Conservation (phyloP, 148 eudicot species). For the Vaccinium macrocarpon region DNA sequence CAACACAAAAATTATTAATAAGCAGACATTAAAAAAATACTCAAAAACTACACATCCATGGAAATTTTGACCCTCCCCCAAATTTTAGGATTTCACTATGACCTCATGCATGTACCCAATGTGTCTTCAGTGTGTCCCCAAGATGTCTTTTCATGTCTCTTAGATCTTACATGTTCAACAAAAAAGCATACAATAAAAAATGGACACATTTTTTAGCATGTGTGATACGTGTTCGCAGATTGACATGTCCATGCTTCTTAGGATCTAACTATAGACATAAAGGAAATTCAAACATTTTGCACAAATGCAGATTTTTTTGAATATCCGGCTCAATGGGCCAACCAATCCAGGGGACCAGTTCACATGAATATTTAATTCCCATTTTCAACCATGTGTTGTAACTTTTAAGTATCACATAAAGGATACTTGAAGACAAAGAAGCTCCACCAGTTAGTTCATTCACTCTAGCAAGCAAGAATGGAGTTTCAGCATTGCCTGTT, state of each 20-base stretch:
- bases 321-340: neutral
- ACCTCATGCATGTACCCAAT: neutral
- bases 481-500: slow-evolving; percentile 92
- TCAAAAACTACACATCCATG: too few species aligned
- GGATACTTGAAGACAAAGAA: slow-evolving; percentile 96
- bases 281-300: neutral
- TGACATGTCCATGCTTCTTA: neutral
- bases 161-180: neutral
- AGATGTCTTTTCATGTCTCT: neutral
- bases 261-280: neutral
- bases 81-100: neutral
- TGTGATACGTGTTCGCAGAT: neutral
- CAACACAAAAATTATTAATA: neutral
- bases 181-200: neutral
- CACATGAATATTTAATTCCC: too few species aligned
- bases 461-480: slow-evolving; percentile 89
- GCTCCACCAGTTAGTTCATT: slow-evolving; percentile 95
- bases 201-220: neutral
- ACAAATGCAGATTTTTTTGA: neutral
- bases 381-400: neutral
- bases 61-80: neutral
- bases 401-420: slow-evolving; percentile 16
- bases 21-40: neutral
- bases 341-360: neutral
- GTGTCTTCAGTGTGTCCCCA: neutral